Percentiles rank a stretch among this genome's conserved stretches.
These are phyloP conservation scores for Ballota nigra DNA, from an alignment of 257 asterid genomes.

Conservation along the genomic window DNA sequence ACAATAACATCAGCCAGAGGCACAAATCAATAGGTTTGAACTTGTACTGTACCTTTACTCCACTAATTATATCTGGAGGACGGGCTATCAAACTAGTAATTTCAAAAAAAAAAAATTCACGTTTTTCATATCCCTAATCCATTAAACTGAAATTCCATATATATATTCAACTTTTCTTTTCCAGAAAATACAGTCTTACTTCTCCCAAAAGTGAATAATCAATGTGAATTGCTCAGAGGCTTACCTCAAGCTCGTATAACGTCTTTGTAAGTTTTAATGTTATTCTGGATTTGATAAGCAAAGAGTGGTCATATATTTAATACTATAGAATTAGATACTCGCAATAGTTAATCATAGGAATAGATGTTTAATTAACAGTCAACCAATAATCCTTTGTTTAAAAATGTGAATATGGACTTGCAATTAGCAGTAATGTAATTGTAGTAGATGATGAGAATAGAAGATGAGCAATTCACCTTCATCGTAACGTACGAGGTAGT, in stretches of 20 bases:
- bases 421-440: not conserved
- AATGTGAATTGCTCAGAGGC: not conserved
- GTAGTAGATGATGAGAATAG: too few species aligned
- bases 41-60: not conserved
- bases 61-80: not conserved
- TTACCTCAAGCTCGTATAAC: not conserved
- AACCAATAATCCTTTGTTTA: not conserved
- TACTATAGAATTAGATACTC: not conserved
- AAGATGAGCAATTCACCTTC: too few species aligned
- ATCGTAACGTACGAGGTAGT: too few species aligned
- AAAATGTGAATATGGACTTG: not conserved
- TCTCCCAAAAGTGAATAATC: not conserved
- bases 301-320: not conserved
- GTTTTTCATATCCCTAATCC: not conserved
- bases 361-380: not conserved
- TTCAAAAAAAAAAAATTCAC: not conserved
- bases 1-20: not conserved
- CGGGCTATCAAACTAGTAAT: not conserved
- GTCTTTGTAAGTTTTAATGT: not conserved
- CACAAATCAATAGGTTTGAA: not conserved
- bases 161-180: not conserved
- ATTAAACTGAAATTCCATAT: not conserved
- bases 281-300: not conserved
- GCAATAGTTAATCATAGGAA: not conserved
- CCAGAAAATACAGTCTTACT: not conserved